phyloP scores from a whole-genome alignment of 1,139 yeast genomes.

The Nakaseomyces kungkrabaensis region DNA sequence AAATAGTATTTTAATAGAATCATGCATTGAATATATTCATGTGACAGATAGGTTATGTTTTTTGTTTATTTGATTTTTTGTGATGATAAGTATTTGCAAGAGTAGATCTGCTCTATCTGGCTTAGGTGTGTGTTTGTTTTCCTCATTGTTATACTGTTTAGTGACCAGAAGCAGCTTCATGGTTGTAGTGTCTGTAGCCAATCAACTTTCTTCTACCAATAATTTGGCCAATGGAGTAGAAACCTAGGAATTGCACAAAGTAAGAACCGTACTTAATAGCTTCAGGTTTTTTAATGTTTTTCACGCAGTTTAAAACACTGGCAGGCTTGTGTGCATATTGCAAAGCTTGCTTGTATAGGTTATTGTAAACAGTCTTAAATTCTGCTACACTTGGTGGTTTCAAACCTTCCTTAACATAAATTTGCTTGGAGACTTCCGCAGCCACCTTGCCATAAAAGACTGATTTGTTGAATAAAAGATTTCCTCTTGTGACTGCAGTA shows the following conservation, averaged over 20 bases:
- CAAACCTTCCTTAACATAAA: constrained; percentile 83
- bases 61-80: too few species aligned
- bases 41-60: neutral
- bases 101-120: neutral
- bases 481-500: constrained; percentile 17
- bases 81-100: neutral
- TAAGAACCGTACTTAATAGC: constrained; percentile 63
- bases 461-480: constrained; percentile 36
- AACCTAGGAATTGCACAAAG: constrained; percentile 77
- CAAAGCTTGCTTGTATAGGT: constrained; percentile 36
- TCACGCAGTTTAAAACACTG: constrained; percentile 29
- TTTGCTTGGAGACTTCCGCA: constrained; percentile 80
- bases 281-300: constrained; percentile 47
- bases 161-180: neutral
- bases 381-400: constrained; percentile 82
- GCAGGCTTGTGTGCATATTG: constrained; percentile 39
- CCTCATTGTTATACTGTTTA: neutral
- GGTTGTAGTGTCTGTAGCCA: constrained; percentile 44
- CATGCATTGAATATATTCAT: constrained; percentile 2
- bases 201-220: constrained; percentile 90
- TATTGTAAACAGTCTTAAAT: constrained; percentile 66
- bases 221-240: constrained; percentile 91
- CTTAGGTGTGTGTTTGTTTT: too few species aligned
- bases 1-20: neutral
- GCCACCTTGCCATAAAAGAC: constrained; percentile 86